Percentiles rank a stretch among this genome's conserved stretches.
Evolutionary conservation across 257 asterid genomes (phyloP).

Genomic region (Solanum gandarillasii): DNA sequence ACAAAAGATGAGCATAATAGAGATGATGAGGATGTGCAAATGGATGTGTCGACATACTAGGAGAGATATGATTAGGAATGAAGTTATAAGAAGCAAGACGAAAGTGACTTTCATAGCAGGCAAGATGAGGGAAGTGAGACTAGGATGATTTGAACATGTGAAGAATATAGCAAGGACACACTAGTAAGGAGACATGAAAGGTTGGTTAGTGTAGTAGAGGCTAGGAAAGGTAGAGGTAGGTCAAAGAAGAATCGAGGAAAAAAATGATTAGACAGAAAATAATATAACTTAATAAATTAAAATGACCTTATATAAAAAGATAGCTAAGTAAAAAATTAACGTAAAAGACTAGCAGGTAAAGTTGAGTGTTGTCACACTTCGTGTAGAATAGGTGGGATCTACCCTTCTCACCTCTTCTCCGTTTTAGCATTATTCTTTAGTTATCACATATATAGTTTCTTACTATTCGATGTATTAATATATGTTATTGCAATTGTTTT

Average conservation of each 20-base stretch:
- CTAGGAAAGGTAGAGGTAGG: too few relatives aligned
- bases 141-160: too few relatives aligned
- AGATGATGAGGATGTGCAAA: background rate
- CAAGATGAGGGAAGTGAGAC: background rate
- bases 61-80: background rate
- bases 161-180: too few relatives aligned
- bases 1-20: too few relatives aligned
- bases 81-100: background rate
- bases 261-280: rapidly evolving
- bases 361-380: background rate
- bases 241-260: too few relatives aligned
- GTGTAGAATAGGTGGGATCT: too few relatives aligned
- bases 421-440: too few relatives aligned
- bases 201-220: background rate
- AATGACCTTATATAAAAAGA: too few relatives aligned
- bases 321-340: background rate
- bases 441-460: background rate
- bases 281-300: background rate
- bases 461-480: background rate
- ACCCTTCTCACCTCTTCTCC: too few relatives aligned
- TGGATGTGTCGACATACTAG: background rate
- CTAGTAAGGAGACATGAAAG: background rate
- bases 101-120: too few relatives aligned
- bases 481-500: background rate
- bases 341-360: too few relatives aligned